Evolutionary conservation across 1,139 yeast species (phyloP).

Genomic region (Debaryomyces sp.): DNA sequence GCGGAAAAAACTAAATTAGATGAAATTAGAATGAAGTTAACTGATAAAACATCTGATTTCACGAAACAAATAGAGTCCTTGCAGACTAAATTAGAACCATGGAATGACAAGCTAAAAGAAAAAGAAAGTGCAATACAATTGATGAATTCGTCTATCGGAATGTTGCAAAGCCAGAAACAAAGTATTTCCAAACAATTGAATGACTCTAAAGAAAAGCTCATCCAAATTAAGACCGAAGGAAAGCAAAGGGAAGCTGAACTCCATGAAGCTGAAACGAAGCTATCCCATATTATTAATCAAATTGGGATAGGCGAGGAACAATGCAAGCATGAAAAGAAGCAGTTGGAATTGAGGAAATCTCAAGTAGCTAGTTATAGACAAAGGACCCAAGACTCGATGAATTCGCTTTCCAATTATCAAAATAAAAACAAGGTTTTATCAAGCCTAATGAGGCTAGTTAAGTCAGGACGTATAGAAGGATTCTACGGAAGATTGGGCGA

Average conservation of each 20-base stretch:
- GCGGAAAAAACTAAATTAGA: slow-evolving; percentile 60
- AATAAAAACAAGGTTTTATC: slow-evolving; percentile 75
- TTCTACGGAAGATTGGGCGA: slow-evolving; percentile 92
- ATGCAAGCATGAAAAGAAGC: slow-evolving; percentile 48
- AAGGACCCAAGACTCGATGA: slow-evolving; percentile 65
- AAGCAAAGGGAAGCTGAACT: slow-evolving; percentile 53
- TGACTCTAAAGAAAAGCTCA: slow-evolving; percentile 50
- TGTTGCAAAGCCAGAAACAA: slow-evolving; percentile 53
- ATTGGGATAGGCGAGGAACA: slow-evolving; percentile 62
- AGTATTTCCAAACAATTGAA: slow-evolving; percentile 48
- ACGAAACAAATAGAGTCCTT: slow-evolving; percentile 63
- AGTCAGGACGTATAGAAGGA: slow-evolving; percentile 83
- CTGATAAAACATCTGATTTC: slow-evolving; percentile 70
- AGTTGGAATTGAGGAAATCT: slow-evolving; percentile 54
- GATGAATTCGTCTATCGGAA: slow-evolving; percentile 64
- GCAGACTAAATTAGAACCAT: slow-evolving; percentile 78
- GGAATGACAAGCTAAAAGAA: slow-evolving; percentile 70
- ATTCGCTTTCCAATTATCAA: slow-evolving; percentile 56
- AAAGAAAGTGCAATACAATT: slow-evolving; percentile 70
- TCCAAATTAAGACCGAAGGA: slow-evolving; percentile 55
- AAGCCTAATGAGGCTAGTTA: slow-evolving; percentile 68
- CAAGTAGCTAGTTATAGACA: slow-evolving; percentile 60
- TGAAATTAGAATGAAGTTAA: slow-evolving; percentile 64
- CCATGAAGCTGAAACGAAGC: slow-evolving; percentile 44
- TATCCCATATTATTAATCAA: slow-evolving; percentile 54